phyloP scores from a whole-genome alignment of 208 protist genomes.

The Trypanosoma scelopori region DNA sequence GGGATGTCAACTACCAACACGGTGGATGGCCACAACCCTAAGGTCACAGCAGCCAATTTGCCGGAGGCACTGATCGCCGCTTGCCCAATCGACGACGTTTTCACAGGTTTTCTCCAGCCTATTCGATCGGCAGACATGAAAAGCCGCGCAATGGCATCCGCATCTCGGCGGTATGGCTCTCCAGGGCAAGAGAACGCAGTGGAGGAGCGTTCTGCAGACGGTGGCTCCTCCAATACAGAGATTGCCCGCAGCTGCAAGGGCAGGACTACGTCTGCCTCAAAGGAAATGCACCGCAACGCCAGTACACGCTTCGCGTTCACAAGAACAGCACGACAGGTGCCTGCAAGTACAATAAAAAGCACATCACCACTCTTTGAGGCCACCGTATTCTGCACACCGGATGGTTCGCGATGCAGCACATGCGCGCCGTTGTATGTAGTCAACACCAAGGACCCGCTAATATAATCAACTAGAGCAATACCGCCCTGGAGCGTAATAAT shows the following conservation, averaged over 20 bases:
- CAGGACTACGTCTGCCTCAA: conserved; percentile 25
- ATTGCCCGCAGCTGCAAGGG: conserved; percentile 15
- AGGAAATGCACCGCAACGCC: conserved; percentile 20
- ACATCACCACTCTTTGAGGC: conserved; percentile 22
- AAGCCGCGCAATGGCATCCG: neutral
- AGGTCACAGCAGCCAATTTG: conserved; percentile 21
- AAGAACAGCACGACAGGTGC: conserved; percentile 23
- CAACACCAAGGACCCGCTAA: conserved; percentile 13
- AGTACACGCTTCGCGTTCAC: conserved; percentile 18
- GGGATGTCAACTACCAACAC: conserved; percentile 33
- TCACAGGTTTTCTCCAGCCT: neutral
- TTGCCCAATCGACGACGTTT: neutral
- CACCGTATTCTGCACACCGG: conserved; percentile 20
- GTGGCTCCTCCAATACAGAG: conserved; percentile 17
- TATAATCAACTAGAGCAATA: conserved; percentile 26
- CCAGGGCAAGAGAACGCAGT: neutral
- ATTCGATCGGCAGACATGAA: neutral
- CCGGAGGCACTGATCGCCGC: conserved; percentile 27
- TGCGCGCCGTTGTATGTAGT: conserved; percentile 23
- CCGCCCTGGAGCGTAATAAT: conserved; percentile 24
- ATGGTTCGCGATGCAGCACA: conserved; percentile 13
- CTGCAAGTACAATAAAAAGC: conserved; percentile 21
- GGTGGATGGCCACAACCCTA: conserved; percentile 10
- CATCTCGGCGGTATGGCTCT: neutral
- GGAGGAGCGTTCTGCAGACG: neutral